These are phyloP conservation scores for Coemansia sp. DNA, from an alignment of 192 early-diverging fungal genomes.

Conservation along the genomic window DNA sequence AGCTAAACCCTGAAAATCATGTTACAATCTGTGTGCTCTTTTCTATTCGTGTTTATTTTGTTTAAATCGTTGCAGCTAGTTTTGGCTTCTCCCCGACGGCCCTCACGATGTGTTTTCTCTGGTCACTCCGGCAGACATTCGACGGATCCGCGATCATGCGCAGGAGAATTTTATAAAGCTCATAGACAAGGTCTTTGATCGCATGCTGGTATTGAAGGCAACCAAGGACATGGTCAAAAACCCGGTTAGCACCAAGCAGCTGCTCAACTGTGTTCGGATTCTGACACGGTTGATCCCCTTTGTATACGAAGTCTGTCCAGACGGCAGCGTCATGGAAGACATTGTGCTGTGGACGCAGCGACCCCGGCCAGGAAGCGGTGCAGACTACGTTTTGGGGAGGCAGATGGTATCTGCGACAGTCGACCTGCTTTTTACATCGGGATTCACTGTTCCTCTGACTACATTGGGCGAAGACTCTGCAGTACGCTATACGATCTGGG, in stretches of 20 bases:
- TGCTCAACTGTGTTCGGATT: constrained; percentile 80
- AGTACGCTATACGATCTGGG: constrained; percentile 73
- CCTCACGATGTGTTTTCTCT: constrained; percentile 83
- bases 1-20: neutral
- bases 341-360: constrained; percentile 49
- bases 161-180: constrained; percentile 77
- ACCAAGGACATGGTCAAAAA: constrained; percentile 54
- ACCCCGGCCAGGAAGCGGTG: constrained; percentile 44
- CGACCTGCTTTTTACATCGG: constrained; percentile 66
- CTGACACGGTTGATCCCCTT: constrained; percentile 84
- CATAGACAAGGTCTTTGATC: constrained; percentile 69
- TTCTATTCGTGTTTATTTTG: neutral
- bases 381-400: constrained; percentile 52
- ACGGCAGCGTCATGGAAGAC: constrained; percentile 33
- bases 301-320: constrained; percentile 65
- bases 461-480: constrained; percentile 48
- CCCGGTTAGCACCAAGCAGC: constrained; percentile 60
- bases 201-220: constrained; percentile 54
- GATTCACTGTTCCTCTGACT: constrained; percentile 66
- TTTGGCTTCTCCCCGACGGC: constrained; percentile 65
- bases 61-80: constrained; percentile 40
- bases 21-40: neutral
- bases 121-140: constrained; percentile 79
- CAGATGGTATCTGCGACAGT: constrained; percentile 56
- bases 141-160: constrained; percentile 71